Base-by-base conservation (phyloP, 2,329 filamentous ascomycete genomes). In the Mycosphaerella arachidis region DNA sequence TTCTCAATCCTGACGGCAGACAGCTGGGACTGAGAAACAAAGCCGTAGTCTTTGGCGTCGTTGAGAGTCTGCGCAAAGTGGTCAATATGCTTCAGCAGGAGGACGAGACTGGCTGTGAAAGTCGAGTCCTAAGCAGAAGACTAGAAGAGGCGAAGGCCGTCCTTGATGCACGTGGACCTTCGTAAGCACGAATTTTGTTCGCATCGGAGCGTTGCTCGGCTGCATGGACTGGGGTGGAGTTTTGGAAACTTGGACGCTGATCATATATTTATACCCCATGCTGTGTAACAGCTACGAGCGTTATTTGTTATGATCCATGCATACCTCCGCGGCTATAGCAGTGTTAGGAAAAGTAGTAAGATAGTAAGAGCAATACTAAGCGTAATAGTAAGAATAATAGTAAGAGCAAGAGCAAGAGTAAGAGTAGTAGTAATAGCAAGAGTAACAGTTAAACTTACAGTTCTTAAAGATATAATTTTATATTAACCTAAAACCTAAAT, bases 71-170 rank as follows among this genome's bases (percentile, higher is more conserved):
- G 37, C 76, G 84, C 60, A 75, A 80, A 61, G 80, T 84, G 5
- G 83, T 81, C 57, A 72, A 74, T 40, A 76, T 78, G 58, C 70
- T 85, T 61, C 82, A 84, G 68, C 60, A 65, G 18, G 75, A 71
- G 53, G 62, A 77, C 72, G 55, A 79, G 77, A 58, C 81, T 81
- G 69, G 73, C 40, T 75, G 84, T 62, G 84, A 90, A 66, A 82
- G 81, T 53, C 80, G 86, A 57, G 79, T 87, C 60, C 86, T 89
- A 73, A 81, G 91, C 61, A 79, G 88, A 63, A 82, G 89, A 66
- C 81, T 96, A 54, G 90, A 95, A 66, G 84, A 86, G 55, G 92
- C 91, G 5, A 85, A 86, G 61, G 81, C 84, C 55, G 82, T 90
- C 3, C 78, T 96, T 31, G 90, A 93, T 66, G 90, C 90, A 1